Conservation (phyloP, 2,329 filamentous ascomycete species). For the Lasiodiplodia sp. region DNA sequence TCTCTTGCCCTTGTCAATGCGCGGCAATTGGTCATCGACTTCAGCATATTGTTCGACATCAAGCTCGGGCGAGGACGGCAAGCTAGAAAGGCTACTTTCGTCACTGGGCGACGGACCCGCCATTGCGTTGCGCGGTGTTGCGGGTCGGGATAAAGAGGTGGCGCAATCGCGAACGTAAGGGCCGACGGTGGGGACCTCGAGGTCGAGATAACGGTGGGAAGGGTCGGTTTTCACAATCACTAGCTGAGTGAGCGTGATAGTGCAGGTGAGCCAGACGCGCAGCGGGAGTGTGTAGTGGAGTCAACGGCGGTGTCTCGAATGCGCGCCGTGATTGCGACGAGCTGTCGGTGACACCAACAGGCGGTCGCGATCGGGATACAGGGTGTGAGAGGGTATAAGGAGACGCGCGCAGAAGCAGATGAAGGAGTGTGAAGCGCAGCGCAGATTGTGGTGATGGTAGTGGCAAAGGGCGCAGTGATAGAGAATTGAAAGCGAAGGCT, state of each 20-base stretch:
- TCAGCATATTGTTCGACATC: not conserved
- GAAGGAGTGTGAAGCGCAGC: not conserved
- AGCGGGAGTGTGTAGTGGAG: not conserved
- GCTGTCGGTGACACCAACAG: not conserved
- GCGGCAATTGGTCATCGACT: not conserved
- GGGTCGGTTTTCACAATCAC: not conserved
- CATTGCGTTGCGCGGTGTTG: conserved; percentile 3
- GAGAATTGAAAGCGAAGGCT: not conserved
- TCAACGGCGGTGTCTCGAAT: not conserved
- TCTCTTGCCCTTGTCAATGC: conserved; percentile 20
- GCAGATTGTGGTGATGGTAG: not conserved
- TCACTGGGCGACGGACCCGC: not conserved
- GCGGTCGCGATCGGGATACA: not conserved
- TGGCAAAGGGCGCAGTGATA: not conserved
- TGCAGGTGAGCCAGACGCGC: not conserved
- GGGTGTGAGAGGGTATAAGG: not conserved
- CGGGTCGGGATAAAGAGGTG: not conserved
- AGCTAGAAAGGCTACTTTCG: not conserved
- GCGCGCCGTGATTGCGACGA: not conserved
- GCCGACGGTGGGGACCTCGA: not conserved
- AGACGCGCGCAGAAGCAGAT: not conserved
- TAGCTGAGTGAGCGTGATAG: not conserved
- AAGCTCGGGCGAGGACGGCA: not conserved
- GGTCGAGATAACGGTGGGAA: not conserved
- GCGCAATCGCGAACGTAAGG: not conserved